Base-by-base conservation (phyloP, 306 rosid genomes). In the Begonia loranthoides region DNA sequence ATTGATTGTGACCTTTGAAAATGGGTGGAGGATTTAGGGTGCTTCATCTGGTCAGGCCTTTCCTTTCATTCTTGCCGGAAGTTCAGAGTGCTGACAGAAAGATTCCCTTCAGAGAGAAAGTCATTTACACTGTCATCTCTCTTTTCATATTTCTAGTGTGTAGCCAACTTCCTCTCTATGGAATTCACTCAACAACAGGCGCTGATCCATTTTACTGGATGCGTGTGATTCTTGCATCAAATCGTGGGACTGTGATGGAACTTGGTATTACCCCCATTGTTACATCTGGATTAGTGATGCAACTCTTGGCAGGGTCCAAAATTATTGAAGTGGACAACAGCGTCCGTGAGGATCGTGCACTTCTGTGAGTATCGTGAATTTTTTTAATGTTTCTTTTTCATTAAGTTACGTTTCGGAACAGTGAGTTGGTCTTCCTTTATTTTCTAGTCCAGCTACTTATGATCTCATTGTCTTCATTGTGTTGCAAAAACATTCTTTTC, bases 21-120 rank as follows among this genome's bases (percentile, higher is more conserved):
- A 87, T 87, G 95, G 95, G 95, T 49, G 93, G 93, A 51, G 95
- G 93, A 24, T 87, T 87, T 79, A 81, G 95, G 40, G 95, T 87
- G 14, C 95, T 87, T 64, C 95, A 87, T 76, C 55, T 87, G 65
- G 93, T 87, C 63, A 77, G 95, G 41, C 95, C 95, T 4, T 87
- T 87, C 66, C 89, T 87, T 10, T 71, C 95, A 3, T 82, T 87
- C 55, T 73, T 87, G 58, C 95, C 95, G 9, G 95, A 87, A 73
- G 93, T 87, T 56, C 86, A 87, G 76, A 79, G 83, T 38, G 95
- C 93, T 39, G 93, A 87, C 62, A 68, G 95, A 68, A 87, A 87
- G 61, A 66, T 82, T 10, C 93, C 95, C 13, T 87, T 87, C 50
- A 77, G 93, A 70, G 95, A 87, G 81, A 82, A 87, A 88, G 89